Evolutionary conservation across 768 basidiomycete genomes (phyloP), one percentile per base, ranked within the genome.

Genomic region (Cantharellus cinnabarinus): DNA sequence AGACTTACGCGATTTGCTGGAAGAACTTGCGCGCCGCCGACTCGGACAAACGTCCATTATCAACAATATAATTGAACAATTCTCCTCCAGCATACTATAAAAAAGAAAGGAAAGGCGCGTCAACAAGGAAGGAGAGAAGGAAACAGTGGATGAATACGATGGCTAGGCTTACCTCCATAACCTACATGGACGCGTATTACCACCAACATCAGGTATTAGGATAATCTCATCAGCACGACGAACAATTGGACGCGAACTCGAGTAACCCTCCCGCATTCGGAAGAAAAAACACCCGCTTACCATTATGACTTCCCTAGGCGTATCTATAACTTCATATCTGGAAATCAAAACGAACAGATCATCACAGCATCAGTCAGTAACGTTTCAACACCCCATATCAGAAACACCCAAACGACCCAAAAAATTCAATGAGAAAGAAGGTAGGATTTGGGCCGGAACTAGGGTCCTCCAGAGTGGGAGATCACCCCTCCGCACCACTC

Each of bases 31-130:
- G 79, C 0, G 89, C 93, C 63, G 83, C 83, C 41, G 76, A 74
- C 67, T 97, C 93, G 41, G 80, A 74, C 85, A 98, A 91, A 60
- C 85, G 78, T 4, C 95, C 95, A 61, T 93, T 80, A n/a, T 78
- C 76, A 61, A 95, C 94, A 67, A 98, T 97, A 72, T 93, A 95
- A 71, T 98, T 90, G 77, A 99, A 99, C 3, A 99, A 78, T 66
- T 99, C 95, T 62, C 90, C 91, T 0, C 87, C 86, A 2, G 91
- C 94, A 69, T 83, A 97, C 69, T 58, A n/a, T 0, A 29, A 29
- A 29, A 29, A 29, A 29, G 10, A 48, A 10, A 48, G 10, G 44
- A 48, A 48, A 10, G 44, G 29, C 29, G 10, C 10, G 29, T 29
- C 10, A 48, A 48, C 10, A 29, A 48, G 44, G 44, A 10, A 48